Evolutionary conservation across 2,329 filamentous ascomycete genomes (phyloP), one percentile per base, ranked within the genome.

Genomic region (Nigrograna mackinnonii): DNA sequence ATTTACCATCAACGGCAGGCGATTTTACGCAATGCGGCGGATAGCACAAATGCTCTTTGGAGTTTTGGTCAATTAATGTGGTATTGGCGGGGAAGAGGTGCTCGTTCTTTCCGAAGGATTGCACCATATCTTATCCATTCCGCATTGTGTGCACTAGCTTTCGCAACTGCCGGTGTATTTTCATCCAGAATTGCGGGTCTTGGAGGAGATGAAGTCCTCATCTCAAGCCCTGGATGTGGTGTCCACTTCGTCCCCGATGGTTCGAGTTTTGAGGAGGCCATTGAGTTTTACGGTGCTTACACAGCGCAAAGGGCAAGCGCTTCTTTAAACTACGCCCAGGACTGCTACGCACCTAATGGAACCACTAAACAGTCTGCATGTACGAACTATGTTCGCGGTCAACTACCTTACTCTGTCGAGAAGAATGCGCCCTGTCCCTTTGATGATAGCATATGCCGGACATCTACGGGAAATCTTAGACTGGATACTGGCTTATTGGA

Each of bases 1-100:
- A 33, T 65, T 5, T 49, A 64, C 34, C 52, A 65, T 28, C 59
- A 60, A 31, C 52, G 60, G 17, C 63, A 67, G 40, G 47, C 62
- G 3, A 51, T 64, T 5, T 47, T 67, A 2, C 54, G 61, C 3
- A 67, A 67, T 33, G 53, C 50, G 2, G 46, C 55, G n/a, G 56
- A 47, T 13, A 54, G 50, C 14, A 44, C 46, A 30, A 47, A 49
- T 37, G 58, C 48, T 6, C 39, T 49, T 3, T 58, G 51, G 53
- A 35, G 43, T 20, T 39, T 60, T 2, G 18, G 54, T 18, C 45
- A 35, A 13, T 47, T 46, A 11, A 21, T 47, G 6, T 13, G 32
- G 5, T 46, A 54, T 4, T 61, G 56, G 56, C n/a, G 18, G 16
- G 9, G 16, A 12, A 33, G 16, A 17, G 11, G 16, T 17, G 31